phyloP scores from a whole-genome alignment of 2,329 filamentous ascomycete species.

The Colletotrichum sp. region DNA sequence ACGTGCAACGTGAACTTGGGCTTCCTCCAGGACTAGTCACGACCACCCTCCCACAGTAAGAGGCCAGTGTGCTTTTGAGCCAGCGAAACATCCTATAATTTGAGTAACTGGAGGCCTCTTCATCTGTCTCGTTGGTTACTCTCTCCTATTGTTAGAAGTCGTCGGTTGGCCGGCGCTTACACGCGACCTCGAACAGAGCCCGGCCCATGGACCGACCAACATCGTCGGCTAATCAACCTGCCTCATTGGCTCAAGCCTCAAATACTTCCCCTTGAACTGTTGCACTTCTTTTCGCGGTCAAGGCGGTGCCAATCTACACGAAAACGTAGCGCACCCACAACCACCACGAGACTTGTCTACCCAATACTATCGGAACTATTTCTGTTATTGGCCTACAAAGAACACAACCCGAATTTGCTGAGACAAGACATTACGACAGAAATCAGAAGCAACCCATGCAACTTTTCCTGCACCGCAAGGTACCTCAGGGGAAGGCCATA shows the following conservation, averaged over 20 bases:
- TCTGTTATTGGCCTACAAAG: too few relatives aligned
- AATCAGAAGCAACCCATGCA: background rate
- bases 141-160: background rate
- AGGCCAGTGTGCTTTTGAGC: background rate
- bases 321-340: too few relatives aligned
- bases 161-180: background rate
- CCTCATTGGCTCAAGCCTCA: background rate
- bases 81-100: background rate
- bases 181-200: background rate
- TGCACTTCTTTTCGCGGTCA: too few relatives aligned
- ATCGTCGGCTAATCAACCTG: background rate
- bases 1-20: too few relatives aligned
- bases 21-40: too few relatives aligned
- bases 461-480: fast-evolving
- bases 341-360: too few relatives aligned
- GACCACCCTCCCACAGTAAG: too few relatives aligned
- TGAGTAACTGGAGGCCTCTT: background rate
- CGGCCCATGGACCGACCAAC: background rate
- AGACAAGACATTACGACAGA: too few relatives aligned
- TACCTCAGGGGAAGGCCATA: background rate
- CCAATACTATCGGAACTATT: too few relatives aligned
- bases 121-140: background rate
- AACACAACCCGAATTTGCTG: too few relatives aligned
- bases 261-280: too few relatives aligned
- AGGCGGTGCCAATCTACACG: too few relatives aligned